These are phyloP conservation scores for Evansstolkia leycettana DNA, from an alignment of 495 filamentous ascomycete species.

Conservation along the genomic window DNA sequence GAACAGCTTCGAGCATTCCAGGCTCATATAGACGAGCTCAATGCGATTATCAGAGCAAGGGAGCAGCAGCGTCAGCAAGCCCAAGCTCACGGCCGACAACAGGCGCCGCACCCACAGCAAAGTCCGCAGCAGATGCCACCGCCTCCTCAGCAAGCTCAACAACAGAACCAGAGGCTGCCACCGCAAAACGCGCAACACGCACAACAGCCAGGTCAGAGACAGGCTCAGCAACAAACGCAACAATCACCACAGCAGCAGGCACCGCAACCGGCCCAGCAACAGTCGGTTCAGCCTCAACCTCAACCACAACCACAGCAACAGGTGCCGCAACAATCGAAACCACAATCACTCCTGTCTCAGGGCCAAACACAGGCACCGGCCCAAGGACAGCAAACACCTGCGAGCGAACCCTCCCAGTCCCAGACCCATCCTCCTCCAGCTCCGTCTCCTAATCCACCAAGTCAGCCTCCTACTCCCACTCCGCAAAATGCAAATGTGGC, in stretches of 20 bases:
- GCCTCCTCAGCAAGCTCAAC: conserved; percentile 4
- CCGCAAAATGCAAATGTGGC: conserved; percentile 8
- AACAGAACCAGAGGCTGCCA: conserved; percentile 4
- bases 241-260: conserved; percentile 4
- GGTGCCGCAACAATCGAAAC: conserved; percentile 6
- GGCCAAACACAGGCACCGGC: conserved; percentile 13
- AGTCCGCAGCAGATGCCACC: conserved; percentile 6
- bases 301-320: conserved; percentile 6
- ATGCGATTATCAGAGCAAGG: conserved; percentile 41
- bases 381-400: conserved; percentile 15
- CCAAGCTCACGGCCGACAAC: conserved; percentile 9
- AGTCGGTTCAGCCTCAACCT: conserved; percentile 5
- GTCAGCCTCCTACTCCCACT: conserved; percentile 10
- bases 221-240: conserved; percentile 5
- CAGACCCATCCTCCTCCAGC: conserved; percentile 15
- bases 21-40: conserved; percentile 82
- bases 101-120: conserved; percentile 9
- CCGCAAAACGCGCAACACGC: conserved; percentile 8
- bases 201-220: conserved; percentile 6
- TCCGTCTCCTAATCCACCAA: conserved; percentile 10
- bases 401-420: conserved; percentile 13
- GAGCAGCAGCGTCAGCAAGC: conserved; percentile 27
- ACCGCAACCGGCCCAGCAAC: conserved; percentile 8
- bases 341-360: no score
- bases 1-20: conserved; percentile 83